Evolutionary conservation across 805 yeast species (phyloP).

Genomic region (Nakazawaea populi): DNA sequence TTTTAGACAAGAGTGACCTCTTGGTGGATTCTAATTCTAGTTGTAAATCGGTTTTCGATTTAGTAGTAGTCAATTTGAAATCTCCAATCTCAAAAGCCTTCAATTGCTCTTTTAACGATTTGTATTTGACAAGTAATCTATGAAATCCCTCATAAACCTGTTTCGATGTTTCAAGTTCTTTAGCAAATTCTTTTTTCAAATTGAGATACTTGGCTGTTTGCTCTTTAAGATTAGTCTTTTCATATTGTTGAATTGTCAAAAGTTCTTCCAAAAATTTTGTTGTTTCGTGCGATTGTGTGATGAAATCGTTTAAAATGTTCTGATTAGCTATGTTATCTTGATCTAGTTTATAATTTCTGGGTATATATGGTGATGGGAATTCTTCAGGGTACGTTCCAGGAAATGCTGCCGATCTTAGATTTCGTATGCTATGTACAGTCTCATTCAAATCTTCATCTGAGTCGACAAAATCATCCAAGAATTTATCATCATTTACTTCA

Average conservation of each 20-base stretch:
- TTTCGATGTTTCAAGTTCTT: slow-evolving; percentile 24
- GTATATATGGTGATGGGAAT: slow-evolving; percentile 9
- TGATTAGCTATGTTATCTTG: not conserved
- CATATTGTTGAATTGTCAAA: slow-evolving; percentile 13
- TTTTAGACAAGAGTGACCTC: slow-evolving; percentile 15
- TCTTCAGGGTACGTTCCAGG: slow-evolving; percentile 9
- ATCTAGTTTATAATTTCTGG: slow-evolving; percentile 1
- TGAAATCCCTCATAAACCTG: slow-evolving; percentile 27
- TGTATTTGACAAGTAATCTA: slow-evolving; percentile 24
- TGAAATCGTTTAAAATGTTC: slow-evolving; percentile 7
- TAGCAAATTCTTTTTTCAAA: slow-evolving; percentile 23
- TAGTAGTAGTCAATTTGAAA: slow-evolving; percentile 8
- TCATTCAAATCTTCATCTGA: slow-evolving; percentile 9
- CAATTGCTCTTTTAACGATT: slow-evolving; percentile 15
- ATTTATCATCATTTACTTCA: slow-evolving; percentile 5
- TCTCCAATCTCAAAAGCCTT: not conserved
- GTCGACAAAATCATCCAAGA: slow-evolving; percentile 4
- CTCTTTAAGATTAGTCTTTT: slow-evolving; percentile 7
- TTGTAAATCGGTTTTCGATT: slow-evolving; percentile 17
- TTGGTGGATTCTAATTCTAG: slow-evolving; percentile 19
- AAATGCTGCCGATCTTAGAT: not conserved
- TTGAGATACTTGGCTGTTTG: slow-evolving; percentile 15
- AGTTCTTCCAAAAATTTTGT: slow-evolving; percentile 20
- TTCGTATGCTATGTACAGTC: slow-evolving; percentile 4
- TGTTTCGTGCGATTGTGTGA: slow-evolving; percentile 12